Percentiles rank a stretch among this genome's conserved stretches.
Evolutionary conservation across 139 green algal genomes (phyloP).

Genomic region (Micractinium conductrix): DNA sequence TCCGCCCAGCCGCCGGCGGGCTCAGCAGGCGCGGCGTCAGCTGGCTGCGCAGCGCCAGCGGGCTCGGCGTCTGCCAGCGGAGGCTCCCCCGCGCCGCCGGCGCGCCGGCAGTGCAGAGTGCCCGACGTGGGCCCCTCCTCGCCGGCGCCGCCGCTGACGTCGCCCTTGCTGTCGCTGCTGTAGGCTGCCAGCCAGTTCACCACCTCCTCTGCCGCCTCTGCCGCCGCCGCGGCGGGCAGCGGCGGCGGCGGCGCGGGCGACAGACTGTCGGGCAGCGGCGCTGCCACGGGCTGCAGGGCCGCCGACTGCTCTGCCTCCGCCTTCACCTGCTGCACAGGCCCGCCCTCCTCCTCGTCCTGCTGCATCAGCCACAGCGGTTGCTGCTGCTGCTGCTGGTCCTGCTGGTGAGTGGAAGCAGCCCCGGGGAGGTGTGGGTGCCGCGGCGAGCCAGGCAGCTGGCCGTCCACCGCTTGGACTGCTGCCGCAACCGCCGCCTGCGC

Average conservation of each 20-base stretch:
- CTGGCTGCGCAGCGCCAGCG: neutral
- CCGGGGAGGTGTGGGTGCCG: neutral
- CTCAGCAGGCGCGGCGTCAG: neutral
- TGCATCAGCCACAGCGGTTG: neutral
- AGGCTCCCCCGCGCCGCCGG: neutral
- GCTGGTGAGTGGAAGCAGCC: neutral
- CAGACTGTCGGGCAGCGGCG: neutral
- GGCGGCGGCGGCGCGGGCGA: neutral
- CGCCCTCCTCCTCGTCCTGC: too few relatives aligned
- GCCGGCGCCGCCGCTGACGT: neutral
- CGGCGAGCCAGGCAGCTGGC: neutral
- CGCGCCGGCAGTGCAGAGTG: neutral
- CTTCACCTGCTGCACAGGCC: neutral
- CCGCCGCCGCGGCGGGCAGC: neutral
- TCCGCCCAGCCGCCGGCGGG: neutral
- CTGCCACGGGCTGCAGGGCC: neutral
- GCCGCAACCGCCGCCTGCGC: slow-evolving; percentile 8
- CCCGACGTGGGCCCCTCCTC: neutral
- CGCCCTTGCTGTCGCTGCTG: neutral
- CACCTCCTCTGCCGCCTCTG: neutral
- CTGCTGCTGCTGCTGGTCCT: neutral
- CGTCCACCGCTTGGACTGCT: neutral
- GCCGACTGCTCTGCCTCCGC: neutral
- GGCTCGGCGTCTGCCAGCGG: neutral
- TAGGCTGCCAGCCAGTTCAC: slow-evolving; percentile 7